Evolutionary conservation across 176 grass and related monocot species (phyloP).

Genomic region (Rhynchospora tenuis): DNA sequence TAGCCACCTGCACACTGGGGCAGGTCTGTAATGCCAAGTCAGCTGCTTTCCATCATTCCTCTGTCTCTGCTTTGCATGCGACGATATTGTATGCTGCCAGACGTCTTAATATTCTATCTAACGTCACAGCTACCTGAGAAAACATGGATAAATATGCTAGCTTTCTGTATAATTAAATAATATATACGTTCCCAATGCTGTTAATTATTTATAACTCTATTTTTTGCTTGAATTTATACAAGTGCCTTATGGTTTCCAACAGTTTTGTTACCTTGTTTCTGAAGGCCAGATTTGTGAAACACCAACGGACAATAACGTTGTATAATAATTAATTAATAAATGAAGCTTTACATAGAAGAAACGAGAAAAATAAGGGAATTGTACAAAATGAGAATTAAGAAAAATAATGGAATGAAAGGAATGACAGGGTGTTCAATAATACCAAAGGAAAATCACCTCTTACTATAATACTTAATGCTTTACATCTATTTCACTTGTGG

Average conservation of each 20-base stretch:
- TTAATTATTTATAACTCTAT: too few species aligned
- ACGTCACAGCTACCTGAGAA: constrained; percentile 31
- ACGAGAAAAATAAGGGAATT: not conserved
- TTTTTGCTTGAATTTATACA: not conserved
- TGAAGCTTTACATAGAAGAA: not conserved
- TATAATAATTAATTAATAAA: not conserved
- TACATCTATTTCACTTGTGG: too few species aligned
- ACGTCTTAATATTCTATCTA: constrained; percentile 78
- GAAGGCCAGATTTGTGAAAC: not conserved
- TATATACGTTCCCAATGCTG: not conserved
- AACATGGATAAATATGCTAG: not conserved
- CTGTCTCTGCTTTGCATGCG: constrained; percentile 28
- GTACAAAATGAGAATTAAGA: not conserved
- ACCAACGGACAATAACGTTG: not conserved
- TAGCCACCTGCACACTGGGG: constrained; percentile 39
- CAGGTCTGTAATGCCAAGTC: constrained; percentile 17
- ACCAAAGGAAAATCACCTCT: too few species aligned
- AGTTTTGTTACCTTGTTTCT: not conserved
- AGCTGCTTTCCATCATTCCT: constrained; percentile 32
- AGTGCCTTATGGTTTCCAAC: not conserved
- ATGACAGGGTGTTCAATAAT: too few species aligned
- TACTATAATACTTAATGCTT: too few species aligned
- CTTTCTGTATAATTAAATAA: not conserved
- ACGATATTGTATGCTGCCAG: constrained; percentile 60
- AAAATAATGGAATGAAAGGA: too few species aligned